Conservation (phyloP, 2,329 filamentous ascomycete genomes). For the Corinectria fuckeliana region DNA sequence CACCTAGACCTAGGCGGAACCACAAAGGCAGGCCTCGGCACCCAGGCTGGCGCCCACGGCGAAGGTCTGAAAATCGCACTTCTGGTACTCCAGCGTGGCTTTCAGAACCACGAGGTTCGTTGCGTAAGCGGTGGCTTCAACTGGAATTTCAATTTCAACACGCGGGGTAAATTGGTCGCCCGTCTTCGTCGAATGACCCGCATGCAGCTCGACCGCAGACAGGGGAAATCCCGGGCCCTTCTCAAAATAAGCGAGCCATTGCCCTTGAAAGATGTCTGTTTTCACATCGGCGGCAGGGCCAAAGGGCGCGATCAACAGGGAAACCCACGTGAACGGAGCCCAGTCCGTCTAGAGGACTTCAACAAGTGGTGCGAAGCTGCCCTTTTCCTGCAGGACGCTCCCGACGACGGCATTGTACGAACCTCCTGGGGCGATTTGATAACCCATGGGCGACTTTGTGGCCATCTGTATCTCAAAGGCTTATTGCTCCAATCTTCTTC, state of each 20-base stretch:
- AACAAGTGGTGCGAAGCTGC: constrained; percentile 10
- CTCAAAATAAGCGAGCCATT: background rate
- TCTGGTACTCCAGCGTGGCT: constrained; percentile 38
- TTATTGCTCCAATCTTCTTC: constrained; percentile 6
- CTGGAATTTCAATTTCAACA: constrained; percentile 43
- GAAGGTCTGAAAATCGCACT: constrained; percentile 43
- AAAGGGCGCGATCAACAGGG: background rate
- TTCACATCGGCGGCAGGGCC: constrained; percentile 6
- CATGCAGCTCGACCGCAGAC: background rate
- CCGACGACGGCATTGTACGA: background rate
- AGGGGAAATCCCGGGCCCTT: background rate
- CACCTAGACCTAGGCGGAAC: constrained; percentile 41
- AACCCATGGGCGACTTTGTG: background rate
- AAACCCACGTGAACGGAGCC: background rate
- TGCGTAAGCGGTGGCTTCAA: constrained; percentile 36
- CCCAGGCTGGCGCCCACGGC: constrained; percentile 39
- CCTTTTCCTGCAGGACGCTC: constrained; percentile 13
- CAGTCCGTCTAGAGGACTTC: constrained; percentile 13
- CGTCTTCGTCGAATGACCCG: constrained; percentile 16
- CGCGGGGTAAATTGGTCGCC: constrained; percentile 27
- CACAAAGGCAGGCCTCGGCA: constrained; percentile 28
- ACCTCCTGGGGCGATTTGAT: constrained; percentile 14
- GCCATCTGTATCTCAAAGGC: constrained; percentile 17
- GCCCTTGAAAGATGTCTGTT: constrained; percentile 7
- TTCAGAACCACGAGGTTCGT: constrained; percentile 36